phyloP scores from a whole-genome alignment of 805 yeast genomes.

The Candida coleopterorum region DNA sequence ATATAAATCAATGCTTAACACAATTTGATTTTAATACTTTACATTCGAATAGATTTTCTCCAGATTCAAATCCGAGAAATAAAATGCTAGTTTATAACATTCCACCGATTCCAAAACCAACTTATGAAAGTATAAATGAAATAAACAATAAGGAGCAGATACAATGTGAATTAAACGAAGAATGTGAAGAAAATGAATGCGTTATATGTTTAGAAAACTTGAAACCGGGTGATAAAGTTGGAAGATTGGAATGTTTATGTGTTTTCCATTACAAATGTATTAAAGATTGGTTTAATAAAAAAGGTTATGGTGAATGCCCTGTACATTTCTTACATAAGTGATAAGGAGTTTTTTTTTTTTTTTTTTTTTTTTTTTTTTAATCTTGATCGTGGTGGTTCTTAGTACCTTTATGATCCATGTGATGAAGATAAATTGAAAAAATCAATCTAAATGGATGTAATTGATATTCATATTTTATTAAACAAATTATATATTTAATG shows the following conservation, averaged over 20 bases:
- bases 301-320: slow-evolving; percentile 84
- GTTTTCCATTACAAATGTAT: slow-evolving; percentile 91
- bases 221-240: slow-evolving; percentile 81
- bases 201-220: slow-evolving; percentile 92
- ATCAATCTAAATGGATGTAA: too few relatives aligned
- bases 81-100: slow-evolving; percentile 80
- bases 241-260: slow-evolving; percentile 89
- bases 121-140: slow-evolving; percentile 25
- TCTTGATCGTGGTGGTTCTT: too few relatives aligned
- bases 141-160: not conserved
- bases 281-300: slow-evolving; percentile 82
- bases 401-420: too few relatives aligned
- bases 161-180: not conserved
- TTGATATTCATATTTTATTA: too few relatives aligned
- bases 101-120: slow-evolving; percentile 42
- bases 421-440: too few relatives aligned
- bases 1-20: slow-evolving; percentile 69
- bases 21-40: slow-evolving; percentile 63
- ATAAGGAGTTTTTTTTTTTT: too few relatives aligned
- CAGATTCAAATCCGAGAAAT: slow-evolving; percentile 43
- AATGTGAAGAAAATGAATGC: slow-evolving; percentile 36
- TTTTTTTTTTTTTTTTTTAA: too few relatives aligned
- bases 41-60: slow-evolving; percentile 39
- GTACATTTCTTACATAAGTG: slow-evolving; percentile 52
- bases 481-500: too few relatives aligned